A percentile compares a stretch with the other conserved stretches of the same genome.
Evolutionary conservation across 2,329 filamentous ascomycete species (phyloP).

Genomic region (Albophoma yamanashiensis): DNA sequence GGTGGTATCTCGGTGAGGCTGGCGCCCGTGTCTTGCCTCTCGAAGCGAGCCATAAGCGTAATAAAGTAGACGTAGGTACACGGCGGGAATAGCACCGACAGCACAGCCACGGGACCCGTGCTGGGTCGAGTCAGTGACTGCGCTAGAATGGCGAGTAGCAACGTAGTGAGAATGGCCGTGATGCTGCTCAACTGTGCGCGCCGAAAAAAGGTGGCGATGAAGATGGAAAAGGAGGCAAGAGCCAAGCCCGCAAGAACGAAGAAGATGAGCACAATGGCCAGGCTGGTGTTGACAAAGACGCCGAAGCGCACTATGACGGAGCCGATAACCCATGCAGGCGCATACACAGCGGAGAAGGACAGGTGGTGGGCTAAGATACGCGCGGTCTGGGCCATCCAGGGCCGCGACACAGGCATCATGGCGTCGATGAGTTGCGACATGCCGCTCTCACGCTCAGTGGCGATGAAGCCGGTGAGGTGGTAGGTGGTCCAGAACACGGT

Average conservation of each 20-base stretch:
- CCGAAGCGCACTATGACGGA: slow-evolving; percentile 51
- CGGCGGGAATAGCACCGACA: slow-evolving; percentile 72
- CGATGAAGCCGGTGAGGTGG: slow-evolving; percentile 77
- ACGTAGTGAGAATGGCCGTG: slow-evolving; percentile 57
- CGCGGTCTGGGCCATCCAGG: slow-evolving; percentile 69
- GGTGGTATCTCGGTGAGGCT: slow-evolving; percentile 55
- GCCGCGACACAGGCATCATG: slow-evolving; percentile 70
- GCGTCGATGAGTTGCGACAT: slow-evolving; percentile 85
- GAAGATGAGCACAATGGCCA: slow-evolving; percentile 59
- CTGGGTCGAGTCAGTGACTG: slow-evolving; percentile 58
- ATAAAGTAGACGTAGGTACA: slow-evolving; percentile 82
- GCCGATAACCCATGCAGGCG: slow-evolving; percentile 74
- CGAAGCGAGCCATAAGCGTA: slow-evolving; percentile 66
- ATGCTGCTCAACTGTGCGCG: slow-evolving; percentile 84
- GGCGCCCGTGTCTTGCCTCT: slow-evolving; percentile 47
- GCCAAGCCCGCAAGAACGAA: slow-evolving; percentile 69
- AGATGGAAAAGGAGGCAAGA: slow-evolving; percentile 68
- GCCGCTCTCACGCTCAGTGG: slow-evolving; percentile 73
- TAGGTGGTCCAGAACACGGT: slow-evolving; percentile 75
- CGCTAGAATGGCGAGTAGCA: slow-evolving; percentile 71
- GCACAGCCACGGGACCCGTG: slow-evolving; percentile 53
- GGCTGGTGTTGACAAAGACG: slow-evolving; percentile 54
- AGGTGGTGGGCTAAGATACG: slow-evolving; percentile 72
- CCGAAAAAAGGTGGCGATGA: slow-evolving; percentile 75
- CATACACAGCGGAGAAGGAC: slow-evolving; percentile 69